Evolutionary conservation across 805 yeast genomes (phyloP), one percentile per base, ranked within the genome.

Genomic region (Ogataea dorogensis): DNA sequence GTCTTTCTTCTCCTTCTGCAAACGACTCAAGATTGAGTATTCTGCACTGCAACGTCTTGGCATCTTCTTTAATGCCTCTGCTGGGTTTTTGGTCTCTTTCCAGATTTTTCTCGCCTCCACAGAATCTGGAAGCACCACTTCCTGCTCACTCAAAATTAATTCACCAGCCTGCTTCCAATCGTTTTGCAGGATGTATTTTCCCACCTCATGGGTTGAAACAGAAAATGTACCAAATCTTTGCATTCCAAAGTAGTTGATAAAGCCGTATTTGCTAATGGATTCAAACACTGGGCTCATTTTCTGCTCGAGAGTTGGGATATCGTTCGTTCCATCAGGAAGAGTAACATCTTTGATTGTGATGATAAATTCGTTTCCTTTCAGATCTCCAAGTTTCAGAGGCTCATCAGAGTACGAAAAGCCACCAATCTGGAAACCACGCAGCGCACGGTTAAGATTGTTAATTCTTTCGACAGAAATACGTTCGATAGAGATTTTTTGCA

Each of bases 141-240:
- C 89, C 62, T 91, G 98, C 38, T 91, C 95, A 7, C 91, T 73
- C 33, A 93, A 67, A 38, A 93, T 73, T 40, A 89, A 64, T 36
- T 86, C 84, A 5, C 72, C 91, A 1, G 94, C 96, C 10, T 67
- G 71, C 49, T 82, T 73, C 88, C 95, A 93, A 38, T 88, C 79
- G 22, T 75, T 77, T 31, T 76, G 69, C 32, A 93, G 64, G 17
- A 91, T 68, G 43, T 71, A 71, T 43, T 75, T 76, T 31, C 99
- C 99, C 36, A 89, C 70, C 19, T 71, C 74, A 60, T 93, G 97
- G 0, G 98, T 89, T 2, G 98, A 86, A 18, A 88, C 71, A 9
- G 96, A 85, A 54, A 87, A 91, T 0, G 98, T 89, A 18, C 99
- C 99, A 59, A 93, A 93, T 54, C 99, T 70, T 67, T 93, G 99